Evolutionary conservation across 2,329 filamentous ascomycete species (phyloP).

Genomic region (Pseudogymnoascus sp.): DNA sequence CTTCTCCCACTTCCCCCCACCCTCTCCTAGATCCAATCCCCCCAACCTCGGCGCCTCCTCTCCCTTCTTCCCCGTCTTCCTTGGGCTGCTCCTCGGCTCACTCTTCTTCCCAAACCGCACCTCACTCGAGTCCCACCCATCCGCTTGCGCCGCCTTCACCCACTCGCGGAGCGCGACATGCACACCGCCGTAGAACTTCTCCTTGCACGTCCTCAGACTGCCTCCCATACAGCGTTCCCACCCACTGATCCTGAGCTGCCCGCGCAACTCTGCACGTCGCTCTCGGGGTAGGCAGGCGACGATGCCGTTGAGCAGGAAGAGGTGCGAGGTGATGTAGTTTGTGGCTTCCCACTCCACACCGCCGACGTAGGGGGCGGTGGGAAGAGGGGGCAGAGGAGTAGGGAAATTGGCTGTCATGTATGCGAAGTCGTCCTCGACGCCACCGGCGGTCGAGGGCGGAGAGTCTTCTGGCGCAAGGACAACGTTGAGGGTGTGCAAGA

Average conservation of each 20-base stretch:
- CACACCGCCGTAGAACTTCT: constrained; percentile 91
- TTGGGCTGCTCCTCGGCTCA: constrained; percentile 39
- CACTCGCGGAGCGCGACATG: constrained; percentile 85
- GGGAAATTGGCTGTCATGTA: constrained; percentile 73
- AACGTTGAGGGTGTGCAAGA: constrained; percentile 88
- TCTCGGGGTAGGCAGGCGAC: constrained; percentile 66
- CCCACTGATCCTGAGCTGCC: constrained; percentile 71
- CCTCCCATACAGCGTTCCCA: constrained; percentile 86
- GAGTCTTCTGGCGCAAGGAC: constrained; percentile 51
- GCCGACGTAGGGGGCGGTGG: constrained; percentile 90
- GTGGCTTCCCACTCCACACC: constrained; percentile 99
- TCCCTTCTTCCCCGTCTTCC: constrained; percentile 37
- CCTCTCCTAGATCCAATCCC: constrained; percentile 46
- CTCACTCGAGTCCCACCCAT: constrained; percentile 77
- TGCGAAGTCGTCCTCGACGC: constrained; percentile 37
- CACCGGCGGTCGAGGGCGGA: constrained; percentile 11
- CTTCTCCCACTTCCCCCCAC: constrained; percentile 23
- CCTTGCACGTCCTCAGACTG: constrained; percentile 84
- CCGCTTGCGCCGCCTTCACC: constrained; percentile 79
- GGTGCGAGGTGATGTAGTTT: constrained; percentile 86
- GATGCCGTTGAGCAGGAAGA: constrained; percentile 88
- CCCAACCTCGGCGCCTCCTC: constrained; percentile 55
- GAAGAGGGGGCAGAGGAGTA: constrained; percentile 77
- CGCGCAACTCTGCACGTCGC: constrained; percentile 72
- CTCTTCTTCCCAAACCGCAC: constrained; percentile 66